Evolutionary conservation across 2,329 filamentous ascomycete species (phyloP), one percentile per base, ranked within the genome.

Genomic region (Scedosporium minutisporum): DNA sequence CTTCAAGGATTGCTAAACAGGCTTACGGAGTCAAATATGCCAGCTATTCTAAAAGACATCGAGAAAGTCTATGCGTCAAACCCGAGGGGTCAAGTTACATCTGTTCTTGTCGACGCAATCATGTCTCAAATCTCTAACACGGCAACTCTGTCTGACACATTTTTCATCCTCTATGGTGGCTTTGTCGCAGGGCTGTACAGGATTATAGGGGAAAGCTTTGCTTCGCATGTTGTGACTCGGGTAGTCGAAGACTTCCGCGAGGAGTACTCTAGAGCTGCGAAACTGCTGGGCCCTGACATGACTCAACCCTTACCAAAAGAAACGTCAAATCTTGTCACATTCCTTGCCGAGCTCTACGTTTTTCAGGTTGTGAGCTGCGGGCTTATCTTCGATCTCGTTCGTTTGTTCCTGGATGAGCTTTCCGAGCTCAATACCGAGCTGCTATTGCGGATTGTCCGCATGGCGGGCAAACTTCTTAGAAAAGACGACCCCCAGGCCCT

Each of bases 171-270:
- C 10, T 89, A 92, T 63, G 92, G 93, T 44, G 93, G 92, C 4
- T 97, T 97, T 71, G 86, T 93, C 42, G 87, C 93, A 4, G 91
- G 92, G 0, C 75, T 96, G 1, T 96, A 96, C 76, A 96, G 91
- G 71, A 81, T 95, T 6, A 82, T 95, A 55, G 95, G 95, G 5
- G 88, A 87, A 14, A 93, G 96, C 69, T 93, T 97, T 74, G 93
- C 91, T 3, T 93, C 93, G 0, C 88, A 96, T 69, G 80, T 97
- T 25, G 78, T 97, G 7, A 90, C 96, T 66, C 84, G 86, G 42
- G 78, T 93, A 6, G 89, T 96, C 16, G 84, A 88, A 57, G 84
- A 87, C 7, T 91, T 97, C 70, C 86, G 89, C 65, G 78, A 81
- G 18, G 79, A 86, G 64, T 89, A 91, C 66, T 77, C 76, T 10